Evolutionary conservation across 306 rosid species (phyloP).

Genomic region (Medicago arabica): DNA sequence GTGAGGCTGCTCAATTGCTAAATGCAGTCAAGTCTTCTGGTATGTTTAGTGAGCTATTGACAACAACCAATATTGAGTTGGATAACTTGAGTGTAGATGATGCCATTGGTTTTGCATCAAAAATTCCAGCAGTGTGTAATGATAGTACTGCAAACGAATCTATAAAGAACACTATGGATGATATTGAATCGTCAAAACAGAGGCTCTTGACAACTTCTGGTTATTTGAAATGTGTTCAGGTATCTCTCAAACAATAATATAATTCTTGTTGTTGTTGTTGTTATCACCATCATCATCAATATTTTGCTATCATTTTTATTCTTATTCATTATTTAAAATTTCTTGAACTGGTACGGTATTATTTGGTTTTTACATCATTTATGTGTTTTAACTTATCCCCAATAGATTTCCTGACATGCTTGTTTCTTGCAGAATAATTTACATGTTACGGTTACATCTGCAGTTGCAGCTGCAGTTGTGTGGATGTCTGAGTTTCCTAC

Average conservation of each 20-base stretch:
- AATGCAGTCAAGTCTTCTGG: conserved; percentile 63
- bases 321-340: not conserved
- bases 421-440: conserved; percentile 77
- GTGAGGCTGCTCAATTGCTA: conserved; percentile 80
- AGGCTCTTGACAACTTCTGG: conserved; percentile 90
- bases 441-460: conserved; percentile 88
- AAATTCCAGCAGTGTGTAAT: conserved; percentile 59
- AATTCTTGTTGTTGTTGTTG: not conserved
- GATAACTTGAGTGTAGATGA: conserved; percentile 81
- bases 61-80: conserved; percentile 56
- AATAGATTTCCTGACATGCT: conserved; percentile 34
- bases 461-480: conserved; percentile 92
- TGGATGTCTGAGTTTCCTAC: conserved; percentile 96
- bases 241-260: conserved; percentile 42
- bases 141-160: conserved; percentile 58
- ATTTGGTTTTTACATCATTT: conserved; percentile 15
- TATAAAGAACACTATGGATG: conserved; percentile 65
- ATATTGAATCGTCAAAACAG: conserved; percentile 83
- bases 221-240: conserved; percentile 98
- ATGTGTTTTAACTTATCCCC: conserved; percentile 9
- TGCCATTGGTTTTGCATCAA: conserved; percentile 86
- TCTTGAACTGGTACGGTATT: conserved; percentile 33
- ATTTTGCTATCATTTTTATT: too few species aligned
- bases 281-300: too few species aligned
- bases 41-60: conserved; percentile 56